phyloP scores from a whole-genome alignment of 23 red algal species.

The Agarophyton chilense region DNA sequence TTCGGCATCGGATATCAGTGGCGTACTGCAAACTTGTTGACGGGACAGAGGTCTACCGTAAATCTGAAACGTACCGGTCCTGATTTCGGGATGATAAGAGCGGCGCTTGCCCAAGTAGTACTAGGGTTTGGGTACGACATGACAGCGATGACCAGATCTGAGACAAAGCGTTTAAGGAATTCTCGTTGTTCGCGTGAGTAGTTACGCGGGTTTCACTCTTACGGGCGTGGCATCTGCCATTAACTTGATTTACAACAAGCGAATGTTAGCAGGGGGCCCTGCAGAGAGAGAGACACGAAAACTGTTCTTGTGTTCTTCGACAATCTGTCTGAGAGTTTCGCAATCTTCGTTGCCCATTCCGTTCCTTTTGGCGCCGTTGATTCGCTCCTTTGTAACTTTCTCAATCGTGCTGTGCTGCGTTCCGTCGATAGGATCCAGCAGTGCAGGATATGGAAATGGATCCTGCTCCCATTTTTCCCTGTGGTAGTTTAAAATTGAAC shows the following conservation, averaged over 20 bases:
- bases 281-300: constrained; percentile 1
- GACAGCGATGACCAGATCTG: not conserved
- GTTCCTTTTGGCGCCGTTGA: too few relatives aligned
- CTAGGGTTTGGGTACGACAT: constrained; percentile 22
- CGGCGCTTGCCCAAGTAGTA: not conserved
- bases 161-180: not conserved
- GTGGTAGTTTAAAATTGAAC: too few relatives aligned
- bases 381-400: too few relatives aligned
- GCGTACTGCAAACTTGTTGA: not conserved
- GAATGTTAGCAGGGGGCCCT: not conserved
- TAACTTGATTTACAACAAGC: not conserved
- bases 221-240: not conserved
- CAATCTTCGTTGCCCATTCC: too few relatives aligned
- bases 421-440: too few relatives aligned
- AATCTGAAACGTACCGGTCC: constrained; percentile 1
- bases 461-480: too few relatives aligned
- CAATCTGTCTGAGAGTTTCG: not conserved
- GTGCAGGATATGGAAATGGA: too few relatives aligned
- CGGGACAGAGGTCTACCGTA: not conserved
- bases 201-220: not conserved
- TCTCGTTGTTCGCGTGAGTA: not conserved
- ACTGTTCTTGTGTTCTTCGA: not conserved
- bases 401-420: too few relatives aligned
- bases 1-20: not conserved
- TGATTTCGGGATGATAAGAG: constrained; percentile 18